A percentile compares a stretch with the other conserved stretches of the same genome.
These are phyloP conservation scores for Lathyrus oleraceus DNA, from an alignment of 306 rosid species.

Conservation along the genomic window DNA sequence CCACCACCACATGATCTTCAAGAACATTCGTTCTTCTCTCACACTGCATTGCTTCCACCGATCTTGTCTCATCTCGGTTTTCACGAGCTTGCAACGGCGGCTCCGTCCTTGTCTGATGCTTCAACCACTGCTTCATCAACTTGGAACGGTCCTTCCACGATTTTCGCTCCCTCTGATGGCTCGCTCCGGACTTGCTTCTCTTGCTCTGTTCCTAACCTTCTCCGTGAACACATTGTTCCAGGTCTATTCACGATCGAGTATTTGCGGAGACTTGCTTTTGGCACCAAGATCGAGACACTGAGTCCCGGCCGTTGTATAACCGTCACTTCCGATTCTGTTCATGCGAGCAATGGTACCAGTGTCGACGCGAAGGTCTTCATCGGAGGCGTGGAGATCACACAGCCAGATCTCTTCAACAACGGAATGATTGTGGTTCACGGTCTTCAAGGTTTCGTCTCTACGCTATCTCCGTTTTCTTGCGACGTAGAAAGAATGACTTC, in stretches of 20 bases:
- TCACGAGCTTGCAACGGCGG: conserved; percentile 60
- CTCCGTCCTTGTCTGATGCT: conserved; percentile 55
- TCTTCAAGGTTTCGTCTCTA: conserved; percentile 58
- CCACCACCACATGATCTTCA: conserved; percentile 45
- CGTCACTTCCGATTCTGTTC: conserved; percentile 48
- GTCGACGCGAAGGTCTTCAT: conserved; percentile 48
- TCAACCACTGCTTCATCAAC: conserved; percentile 29
- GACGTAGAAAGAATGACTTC: conserved; percentile 62
- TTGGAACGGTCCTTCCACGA: conserved; percentile 69
- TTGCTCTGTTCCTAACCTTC: conserved; percentile 61
- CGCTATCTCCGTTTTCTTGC: conserved; percentile 66
- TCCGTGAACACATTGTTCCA: conserved; percentile 67
- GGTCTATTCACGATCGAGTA: conserved; percentile 64
- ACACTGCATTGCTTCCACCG: conserved; percentile 57
- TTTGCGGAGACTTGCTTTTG: conserved; percentile 60
- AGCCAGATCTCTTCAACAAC: conserved; percentile 64
- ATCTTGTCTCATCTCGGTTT: conserved; percentile 71
- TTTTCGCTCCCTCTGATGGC: conserved; percentile 69
- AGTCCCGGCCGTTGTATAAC: conserved; percentile 76
- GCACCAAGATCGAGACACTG: conserved; percentile 67
- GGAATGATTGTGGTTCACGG: conserved; percentile 67
- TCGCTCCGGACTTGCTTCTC: conserved; percentile 59
- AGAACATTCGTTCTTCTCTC: conserved; percentile 58
- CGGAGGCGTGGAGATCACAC: conserved; percentile 68
- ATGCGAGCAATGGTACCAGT: conserved; percentile 20